Evolutionary conservation across 2,329 filamentous ascomycete species (phyloP), one percentile per base, ranked within the genome.

Genomic region (Neonectria neomacrospora): DNA sequence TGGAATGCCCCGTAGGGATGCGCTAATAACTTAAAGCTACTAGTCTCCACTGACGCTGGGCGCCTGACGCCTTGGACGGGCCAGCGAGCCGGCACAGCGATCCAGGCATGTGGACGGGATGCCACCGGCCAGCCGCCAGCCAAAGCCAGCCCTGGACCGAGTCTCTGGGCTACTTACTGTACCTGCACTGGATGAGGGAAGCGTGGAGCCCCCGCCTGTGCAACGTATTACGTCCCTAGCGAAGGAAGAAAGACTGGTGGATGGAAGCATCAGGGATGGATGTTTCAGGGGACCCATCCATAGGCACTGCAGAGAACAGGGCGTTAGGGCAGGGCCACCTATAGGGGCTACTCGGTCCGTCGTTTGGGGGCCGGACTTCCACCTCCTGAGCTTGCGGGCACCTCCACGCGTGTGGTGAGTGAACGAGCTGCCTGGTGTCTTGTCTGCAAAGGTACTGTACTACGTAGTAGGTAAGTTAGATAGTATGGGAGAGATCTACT

Each of bases 11-110:
- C 48, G 51, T 9, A 57, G 50, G 45, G 32, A 30, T 39, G 50
- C 54, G 54, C 54, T 58, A 63, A 62, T 34, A 52, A 51, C 48
- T 53, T 39, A 44, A 56, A 52, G 52, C 44, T 45, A 37, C 45
- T 48, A 48, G 42, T 32, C 50, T 60, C 45, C 44, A 52, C 44
- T 56, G 53, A 42, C 59, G 53, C n/a, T n/a, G 32, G 47, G 28
- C 47, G 57, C 37, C 52, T 55, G 51, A 51, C 58, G 44, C 51
- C 52, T 41, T 48, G 56, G 16, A 18, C 45, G 45, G 45, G 45
- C 26, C 45, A 48, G 45, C 26, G 45, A 48, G 26, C 47, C 28
- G 47, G 47, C 47, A 32, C 47, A 32, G 34, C 34, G 34, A 37
- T 37, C 34, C 14, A 37, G 14, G 34, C 14, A 37, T 37, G 12